A percentile compares a stretch with the other conserved stretches of the same genome.
phyloP scores from a whole-genome alignment of 345 rosid species.

The Hevea brasiliensis region DNA sequence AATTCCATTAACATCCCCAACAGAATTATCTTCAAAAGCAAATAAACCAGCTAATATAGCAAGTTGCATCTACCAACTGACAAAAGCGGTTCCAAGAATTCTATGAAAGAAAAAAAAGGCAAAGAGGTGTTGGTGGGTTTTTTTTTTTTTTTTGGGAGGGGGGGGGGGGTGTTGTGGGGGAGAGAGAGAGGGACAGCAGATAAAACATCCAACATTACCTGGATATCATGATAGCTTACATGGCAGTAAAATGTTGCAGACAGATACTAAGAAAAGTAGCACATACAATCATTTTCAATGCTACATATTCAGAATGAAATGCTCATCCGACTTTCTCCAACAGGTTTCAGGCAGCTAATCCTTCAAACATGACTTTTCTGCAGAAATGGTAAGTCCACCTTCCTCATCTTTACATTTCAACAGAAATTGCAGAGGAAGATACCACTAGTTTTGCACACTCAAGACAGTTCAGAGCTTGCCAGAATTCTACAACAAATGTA shows the following conservation, averaged over 20 bases:
- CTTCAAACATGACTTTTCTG: constrained; percentile 8
- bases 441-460: constrained; percentile 13
- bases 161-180: too few relatives aligned
- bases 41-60: not conserved
- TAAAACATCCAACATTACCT: not conserved
- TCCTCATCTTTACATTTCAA: constrained; percentile 9
- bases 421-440: constrained; percentile 18
- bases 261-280: not conserved
- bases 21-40: not conserved
- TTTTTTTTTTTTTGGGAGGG: too few relatives aligned
- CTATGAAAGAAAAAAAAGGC: not conserved
- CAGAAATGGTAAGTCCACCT: not conserved
- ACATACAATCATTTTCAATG: constrained; percentile 9
- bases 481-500: constrained; percentile 26
- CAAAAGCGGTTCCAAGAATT: not conserved
- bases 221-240: not conserved
- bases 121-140: too few relatives aligned
- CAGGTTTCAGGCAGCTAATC: constrained; percentile 10
- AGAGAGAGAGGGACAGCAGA: not conserved
- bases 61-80: not conserved
- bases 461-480: constrained; percentile 26
- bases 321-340: not conserved
- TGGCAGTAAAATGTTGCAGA: not conserved
- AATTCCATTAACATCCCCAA: not conserved
- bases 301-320: not conserved